Evolutionary conservation across 78 protist genomes (phyloP).

Genomic region (Goniomonas avonlea): DNA sequence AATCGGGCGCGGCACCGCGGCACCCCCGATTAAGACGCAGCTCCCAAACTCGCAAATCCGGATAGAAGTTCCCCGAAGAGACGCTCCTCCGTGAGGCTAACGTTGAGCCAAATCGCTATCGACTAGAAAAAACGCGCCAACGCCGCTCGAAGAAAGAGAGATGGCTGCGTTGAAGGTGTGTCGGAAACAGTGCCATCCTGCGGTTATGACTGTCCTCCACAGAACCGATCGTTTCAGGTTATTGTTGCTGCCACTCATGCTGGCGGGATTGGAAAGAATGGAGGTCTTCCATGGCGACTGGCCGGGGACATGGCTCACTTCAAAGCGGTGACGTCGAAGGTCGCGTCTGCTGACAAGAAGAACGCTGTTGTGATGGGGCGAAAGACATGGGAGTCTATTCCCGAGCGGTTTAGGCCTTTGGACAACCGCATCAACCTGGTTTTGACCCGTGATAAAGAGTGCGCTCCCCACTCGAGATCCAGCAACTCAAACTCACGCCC

Average conservation of each 20-base stretch:
- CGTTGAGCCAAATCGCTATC: too few species aligned
- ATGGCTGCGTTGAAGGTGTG: too few species aligned
- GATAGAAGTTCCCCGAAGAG: too few species aligned
- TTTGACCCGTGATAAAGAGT: background rate
- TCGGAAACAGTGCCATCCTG: too few species aligned
- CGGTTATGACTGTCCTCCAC: too few species aligned
- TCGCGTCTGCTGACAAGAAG: background rate
- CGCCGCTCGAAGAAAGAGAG: too few species aligned
- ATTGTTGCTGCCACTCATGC: conserved; percentile 13
- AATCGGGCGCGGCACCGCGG: too few species aligned
- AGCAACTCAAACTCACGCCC: background rate
- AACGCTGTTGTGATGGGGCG: conserved; percentile 57
- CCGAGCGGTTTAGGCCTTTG: conserved; percentile 34
- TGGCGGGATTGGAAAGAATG: conserved; percentile 44
- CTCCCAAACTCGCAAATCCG: too few species aligned
- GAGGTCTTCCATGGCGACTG: conserved; percentile 40
- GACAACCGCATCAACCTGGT: conserved; percentile 42
- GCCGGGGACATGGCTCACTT: conserved; percentile 44
- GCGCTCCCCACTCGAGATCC: too few species aligned
- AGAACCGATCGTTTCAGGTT: background rate
- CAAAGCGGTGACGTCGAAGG: conserved; percentile 22
- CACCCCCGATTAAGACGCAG: too few species aligned
- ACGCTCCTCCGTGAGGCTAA: too few species aligned
- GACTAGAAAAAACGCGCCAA: too few species aligned
- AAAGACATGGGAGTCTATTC: conserved; percentile 57